These are phyloP conservation scores for Parietaria judaica DNA, from an alignment of 306 rosid genomes.

Conservation along the genomic window DNA sequence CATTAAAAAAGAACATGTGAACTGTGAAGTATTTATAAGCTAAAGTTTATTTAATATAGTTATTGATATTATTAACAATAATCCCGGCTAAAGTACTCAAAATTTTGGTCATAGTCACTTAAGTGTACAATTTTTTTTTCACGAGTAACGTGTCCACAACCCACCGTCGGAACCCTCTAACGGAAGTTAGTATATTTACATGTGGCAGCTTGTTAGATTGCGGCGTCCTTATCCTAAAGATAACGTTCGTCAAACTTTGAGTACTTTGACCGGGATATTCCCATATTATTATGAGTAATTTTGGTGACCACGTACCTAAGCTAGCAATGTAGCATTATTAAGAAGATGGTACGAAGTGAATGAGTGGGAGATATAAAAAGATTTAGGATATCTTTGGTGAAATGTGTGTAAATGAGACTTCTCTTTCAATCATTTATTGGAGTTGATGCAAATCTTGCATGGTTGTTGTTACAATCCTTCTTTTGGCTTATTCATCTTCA, in stretches of 20 bases:
- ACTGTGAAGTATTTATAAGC: background rate
- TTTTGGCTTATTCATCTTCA: background rate
- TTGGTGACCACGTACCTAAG: background rate
- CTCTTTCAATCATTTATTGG: background rate
- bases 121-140: too few species aligned
- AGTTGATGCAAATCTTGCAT: constrained; percentile 5
- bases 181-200: too few species aligned
- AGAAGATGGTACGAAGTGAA: background rate
- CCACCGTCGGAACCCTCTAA: too few species aligned
- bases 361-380: background rate
- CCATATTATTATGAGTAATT: too few species aligned
- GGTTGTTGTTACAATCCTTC: constrained; percentile 1
- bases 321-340: background rate
- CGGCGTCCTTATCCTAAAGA: too few species aligned
- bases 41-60: background rate
- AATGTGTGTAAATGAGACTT: constrained; percentile 1
- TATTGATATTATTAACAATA: too few species aligned
- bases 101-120: too few species aligned
- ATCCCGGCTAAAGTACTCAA: too few species aligned
- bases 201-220: too few species aligned
- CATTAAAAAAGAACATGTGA: background rate
- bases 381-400: background rate
- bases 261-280: too few species aligned
- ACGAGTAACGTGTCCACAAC: too few species aligned
- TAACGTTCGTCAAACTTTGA: too few species aligned